phyloP scores from a whole-genome alignment of 1,284 basidiomycete genomes.

The Violaceomyces palustris region DNA sequence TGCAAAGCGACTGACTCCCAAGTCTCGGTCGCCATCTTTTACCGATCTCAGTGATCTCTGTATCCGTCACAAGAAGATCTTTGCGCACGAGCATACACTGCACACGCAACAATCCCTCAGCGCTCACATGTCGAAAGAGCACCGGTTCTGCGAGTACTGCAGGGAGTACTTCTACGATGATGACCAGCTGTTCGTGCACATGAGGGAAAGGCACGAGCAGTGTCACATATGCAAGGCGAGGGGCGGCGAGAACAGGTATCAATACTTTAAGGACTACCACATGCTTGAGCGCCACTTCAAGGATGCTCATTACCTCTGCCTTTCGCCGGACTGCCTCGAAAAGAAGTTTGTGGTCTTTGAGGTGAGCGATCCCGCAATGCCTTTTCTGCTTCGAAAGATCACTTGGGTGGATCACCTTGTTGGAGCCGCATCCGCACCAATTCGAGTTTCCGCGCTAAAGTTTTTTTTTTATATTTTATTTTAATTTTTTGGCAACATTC shows the following conservation, averaged over 20 bases:
- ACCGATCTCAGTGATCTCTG: constrained; percentile 73
- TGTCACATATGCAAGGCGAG: constrained; percentile 74
- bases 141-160: constrained; percentile 87
- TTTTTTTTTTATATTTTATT: too few relatives aligned
- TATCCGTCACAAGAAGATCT: constrained; percentile 84
- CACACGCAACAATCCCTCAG: constrained; percentile 69
- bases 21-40: background rate
- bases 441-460: too few relatives aligned
- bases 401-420: too few relatives aligned
- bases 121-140: constrained; percentile 68
- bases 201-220: constrained; percentile 90
- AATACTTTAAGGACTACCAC: constrained; percentile 42
- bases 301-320: constrained; percentile 70
- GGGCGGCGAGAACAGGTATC: constrained; percentile 38
- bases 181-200: constrained; percentile 89
- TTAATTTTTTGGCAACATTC: too few relatives aligned
- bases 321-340: constrained; percentile 67
- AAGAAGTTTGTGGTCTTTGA: constrained; percentile 92
- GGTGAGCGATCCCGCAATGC: background rate
- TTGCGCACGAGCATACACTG: constrained; percentile 86
- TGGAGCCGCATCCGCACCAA: too few relatives aligned
- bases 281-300: constrained; percentile 53
- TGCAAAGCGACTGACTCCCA: too few relatives aligned
- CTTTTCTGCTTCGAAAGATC: too few relatives aligned
- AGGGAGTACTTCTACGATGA: constrained; percentile 80